Percentiles rank a stretch among this genome's conserved stretches.
These are phyloP conservation scores for Yamadazyma triangularis DNA, from an alignment of 1,139 yeast genomes.

Conservation along the genomic window DNA sequence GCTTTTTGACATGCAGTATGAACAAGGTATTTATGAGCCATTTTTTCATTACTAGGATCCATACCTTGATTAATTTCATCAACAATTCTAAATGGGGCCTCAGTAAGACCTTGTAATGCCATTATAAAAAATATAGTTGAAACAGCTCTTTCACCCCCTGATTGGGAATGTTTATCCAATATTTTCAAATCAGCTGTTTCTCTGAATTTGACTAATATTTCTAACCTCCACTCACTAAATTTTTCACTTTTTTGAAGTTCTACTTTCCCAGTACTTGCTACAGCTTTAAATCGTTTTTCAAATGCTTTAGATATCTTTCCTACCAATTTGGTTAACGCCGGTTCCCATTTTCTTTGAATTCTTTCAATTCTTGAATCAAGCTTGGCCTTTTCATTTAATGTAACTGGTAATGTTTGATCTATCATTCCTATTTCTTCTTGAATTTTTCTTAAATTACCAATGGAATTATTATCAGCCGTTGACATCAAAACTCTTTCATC, in stretches of 20 bases:
- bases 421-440: conserved; percentile 26
- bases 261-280: conserved; percentile 85
- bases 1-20: conserved; percentile 68
- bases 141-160: conserved; percentile 98
- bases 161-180: conserved; percentile 82
- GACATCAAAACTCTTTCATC: conserved; percentile 38
- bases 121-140: conserved; percentile 88
- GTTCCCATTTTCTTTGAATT: conserved; percentile 52
- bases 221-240: conserved; percentile 76
- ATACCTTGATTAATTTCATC: conserved; percentile 99
- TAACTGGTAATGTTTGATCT: conserved; percentile 30
- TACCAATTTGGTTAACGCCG: conserved; percentile 49
- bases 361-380: conserved; percentile 32
- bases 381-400: conserved; percentile 20
- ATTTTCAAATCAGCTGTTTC: conserved; percentile 65
- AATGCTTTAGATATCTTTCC: conserved; percentile 57
- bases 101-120: conserved; percentile 86
- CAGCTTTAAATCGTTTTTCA: conserved; percentile 58
- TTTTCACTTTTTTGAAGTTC: conserved; percentile 49
- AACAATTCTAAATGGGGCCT: conserved; percentile 90
- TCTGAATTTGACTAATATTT: conserved; percentile 82
- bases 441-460: conserved; percentile 28
- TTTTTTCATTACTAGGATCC: conserved; percentile 91
- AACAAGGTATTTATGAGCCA: conserved; percentile 84
- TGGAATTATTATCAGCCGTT: conserved; percentile 35